Base-by-base conservation (phyloP, 202 grass and related monocot species). In the Carex sylvatica region DNA sequence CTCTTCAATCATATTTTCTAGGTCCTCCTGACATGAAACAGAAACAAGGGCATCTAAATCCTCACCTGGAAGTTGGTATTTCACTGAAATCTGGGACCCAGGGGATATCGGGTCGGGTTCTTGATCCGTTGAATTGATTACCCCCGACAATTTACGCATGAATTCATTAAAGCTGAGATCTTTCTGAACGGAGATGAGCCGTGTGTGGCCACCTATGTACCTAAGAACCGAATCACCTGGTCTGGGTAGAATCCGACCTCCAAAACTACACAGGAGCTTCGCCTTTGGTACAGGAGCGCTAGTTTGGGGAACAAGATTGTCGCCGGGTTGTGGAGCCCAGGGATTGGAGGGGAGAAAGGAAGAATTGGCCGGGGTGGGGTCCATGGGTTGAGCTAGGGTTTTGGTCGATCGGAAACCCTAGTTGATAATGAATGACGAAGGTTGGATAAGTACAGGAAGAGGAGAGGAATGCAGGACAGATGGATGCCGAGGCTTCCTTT, bases 221-320 rank as follows among this genome's bases (percentile, higher is more conserved):
- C 92, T 91, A 40, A 95, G 91, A 76, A 83, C 70, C 1, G 91
- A 89, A 75, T 95, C 91, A 55, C 74, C 83, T 0, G 87, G 80
- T 53, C 96, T 46, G 58, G 91, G 92, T 35, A 94, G 78, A 91
- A 98, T 93, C 82, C 86, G 86, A 14, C 96, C 96, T 2, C 88
- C 96, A 80, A 85, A 95, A 85, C 92, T 93, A 84, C 96, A 98
- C n/a, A 93, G 85, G 35, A 98, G 88, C 91, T 95, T 98, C 79
- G 89, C 89, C 90, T 95, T 95, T 33, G 79, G 62, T 19, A 44
- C 62, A 22, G 79, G 55, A 38, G 15, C 4, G 61, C 44, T 65
- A 11, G 8, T 82, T 52, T 68, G 79, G 42, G 79, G 18, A 33
- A 54, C 51, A 49, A 81, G 56, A 42, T 51, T 66, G 42, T 82